phyloP scores from a whole-genome alignment of 805 yeast species.

The Scheffersomyces coipomensis region DNA sequence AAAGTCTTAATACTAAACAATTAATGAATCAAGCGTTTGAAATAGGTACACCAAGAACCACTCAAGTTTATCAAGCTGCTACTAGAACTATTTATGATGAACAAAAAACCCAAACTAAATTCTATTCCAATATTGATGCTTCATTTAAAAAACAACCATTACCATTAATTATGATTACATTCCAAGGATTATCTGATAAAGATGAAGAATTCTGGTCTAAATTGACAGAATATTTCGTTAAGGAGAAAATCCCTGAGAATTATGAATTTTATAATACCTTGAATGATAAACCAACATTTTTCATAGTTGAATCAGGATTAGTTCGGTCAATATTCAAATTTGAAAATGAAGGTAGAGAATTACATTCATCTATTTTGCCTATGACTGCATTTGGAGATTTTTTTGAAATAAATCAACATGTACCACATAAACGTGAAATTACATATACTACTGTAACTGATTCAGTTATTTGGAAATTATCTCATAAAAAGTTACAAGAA shows the following conservation, averaged over 20 bases:
- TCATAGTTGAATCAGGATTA: slow-evolving; percentile 51
- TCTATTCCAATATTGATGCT: slow-evolving; percentile 38
- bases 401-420: slow-evolving; percentile 19
- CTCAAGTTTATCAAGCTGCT: slow-evolving; percentile 54
- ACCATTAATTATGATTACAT: slow-evolving; percentile 61
- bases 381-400: slow-evolving; percentile 74
- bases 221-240: slow-evolving; percentile 51
- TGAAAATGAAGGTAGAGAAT: slow-evolving; percentile 35
- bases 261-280: slow-evolving; percentile 46
- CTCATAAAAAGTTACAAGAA: slow-evolving; percentile 41
- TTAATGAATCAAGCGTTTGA: slow-evolving; percentile 4
- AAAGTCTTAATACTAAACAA: slow-evolving; percentile 4
- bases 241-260: slow-evolving; percentile 47
- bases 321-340: slow-evolving; percentile 36
- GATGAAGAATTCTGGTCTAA: slow-evolving; percentile 61
- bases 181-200: slow-evolving; percentile 55
- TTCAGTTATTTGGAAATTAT: slow-evolving; percentile 68
- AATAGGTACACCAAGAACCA: slow-evolving; percentile 47
- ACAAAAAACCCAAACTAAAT: slow-evolving; percentile 45
- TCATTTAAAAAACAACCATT: slow-evolving; percentile 52
- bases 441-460: slow-evolving; percentile 58
- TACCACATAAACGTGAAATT: slow-evolving; percentile 40
- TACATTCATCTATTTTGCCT: slow-evolving; percentile 54
- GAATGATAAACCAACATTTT: slow-evolving; percentile 49
- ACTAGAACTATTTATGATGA: slow-evolving; percentile 43